Conservation (phyloP, 169 alveolate species). For the Eimeria brunetti region DNA sequence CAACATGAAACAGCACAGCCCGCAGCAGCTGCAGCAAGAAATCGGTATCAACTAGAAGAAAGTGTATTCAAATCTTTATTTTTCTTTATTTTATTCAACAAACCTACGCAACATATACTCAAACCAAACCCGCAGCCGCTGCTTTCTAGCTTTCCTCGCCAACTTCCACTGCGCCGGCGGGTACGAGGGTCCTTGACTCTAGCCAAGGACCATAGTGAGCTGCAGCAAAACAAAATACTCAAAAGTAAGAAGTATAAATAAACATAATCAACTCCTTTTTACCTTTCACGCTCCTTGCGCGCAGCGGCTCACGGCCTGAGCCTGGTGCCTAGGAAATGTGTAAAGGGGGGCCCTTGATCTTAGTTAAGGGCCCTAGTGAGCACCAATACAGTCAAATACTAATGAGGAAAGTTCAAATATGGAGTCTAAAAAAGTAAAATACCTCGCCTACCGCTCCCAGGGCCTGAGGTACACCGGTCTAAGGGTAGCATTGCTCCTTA, state of each 20-base stretch:
- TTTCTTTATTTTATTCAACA: neutral
- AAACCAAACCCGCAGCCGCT: neutral
- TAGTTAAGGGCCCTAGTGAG: too few species aligned
- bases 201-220: neutral
- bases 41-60: neutral
- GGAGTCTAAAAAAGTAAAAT: too few species aligned
- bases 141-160: neutral
- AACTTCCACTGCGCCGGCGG: neutral
- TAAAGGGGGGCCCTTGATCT: too few species aligned
- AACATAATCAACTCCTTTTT: neutral
- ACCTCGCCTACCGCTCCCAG: too few species aligned
- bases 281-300: neutral
- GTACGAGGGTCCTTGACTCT: neutral
- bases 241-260: neutral
- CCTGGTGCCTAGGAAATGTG: neutral
- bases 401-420: too few species aligned
- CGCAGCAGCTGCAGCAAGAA: conserved; percentile 27
- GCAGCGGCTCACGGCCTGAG: neutral
- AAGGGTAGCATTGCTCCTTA: too few species aligned
- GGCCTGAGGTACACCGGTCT: too few species aligned
- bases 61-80: neutral
- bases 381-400: too few species aligned
- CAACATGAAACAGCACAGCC: conserved; percentile 42
- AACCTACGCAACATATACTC: neutral
- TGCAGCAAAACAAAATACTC: neutral